A percentile compares a stretch with the other conserved stretches of the same genome.
Evolutionary conservation across 2,329 filamentous ascomycete genomes (phyloP).

Genomic region (Nothopassalora personata): DNA sequence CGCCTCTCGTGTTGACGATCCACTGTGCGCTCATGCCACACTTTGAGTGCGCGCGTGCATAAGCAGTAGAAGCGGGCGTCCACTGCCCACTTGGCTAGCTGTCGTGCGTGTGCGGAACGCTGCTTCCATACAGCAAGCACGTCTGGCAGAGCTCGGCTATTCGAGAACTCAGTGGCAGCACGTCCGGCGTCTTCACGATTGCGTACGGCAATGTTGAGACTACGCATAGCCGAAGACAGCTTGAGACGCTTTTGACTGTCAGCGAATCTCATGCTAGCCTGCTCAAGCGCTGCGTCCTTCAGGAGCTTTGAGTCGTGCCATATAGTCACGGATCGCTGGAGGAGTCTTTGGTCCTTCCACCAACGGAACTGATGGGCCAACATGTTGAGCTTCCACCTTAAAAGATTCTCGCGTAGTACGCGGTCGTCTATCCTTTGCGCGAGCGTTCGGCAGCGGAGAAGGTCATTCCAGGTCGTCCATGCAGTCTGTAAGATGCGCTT

Average conservation of each 20-base stretch:
- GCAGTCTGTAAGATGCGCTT: constrained; percentile 52
- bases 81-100: constrained; percentile 50
- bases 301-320: constrained; percentile 16
- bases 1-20: constrained; percentile 49
- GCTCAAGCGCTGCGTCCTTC: constrained; percentile 12
- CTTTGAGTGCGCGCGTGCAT: constrained; percentile 45
- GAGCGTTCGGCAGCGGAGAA: constrained; percentile 50
- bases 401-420: constrained; percentile 51
- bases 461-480: constrained; percentile 59
- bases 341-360: constrained; percentile 26
- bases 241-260: constrained; percentile 26
- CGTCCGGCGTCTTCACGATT: constrained; percentile 32
- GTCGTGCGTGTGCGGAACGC: constrained; percentile 39
- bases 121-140: constrained; percentile 34
- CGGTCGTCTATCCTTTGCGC: constrained; percentile 51
- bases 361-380: constrained; percentile 38
- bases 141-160: constrained; percentile 37
- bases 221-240: constrained; percentile 25
- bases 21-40: constrained; percentile 48
- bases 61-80: constrained; percentile 54
- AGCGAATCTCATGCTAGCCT: constrained; percentile 20
- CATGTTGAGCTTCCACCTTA: constrained; percentile 56
- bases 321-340: constrained; percentile 15
- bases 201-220: constrained; percentile 27
- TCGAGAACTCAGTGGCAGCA: constrained; percentile 39